Conservation (phyloP, 352 stramenopile species). For the Globisporangium uncinulatum region DNA sequence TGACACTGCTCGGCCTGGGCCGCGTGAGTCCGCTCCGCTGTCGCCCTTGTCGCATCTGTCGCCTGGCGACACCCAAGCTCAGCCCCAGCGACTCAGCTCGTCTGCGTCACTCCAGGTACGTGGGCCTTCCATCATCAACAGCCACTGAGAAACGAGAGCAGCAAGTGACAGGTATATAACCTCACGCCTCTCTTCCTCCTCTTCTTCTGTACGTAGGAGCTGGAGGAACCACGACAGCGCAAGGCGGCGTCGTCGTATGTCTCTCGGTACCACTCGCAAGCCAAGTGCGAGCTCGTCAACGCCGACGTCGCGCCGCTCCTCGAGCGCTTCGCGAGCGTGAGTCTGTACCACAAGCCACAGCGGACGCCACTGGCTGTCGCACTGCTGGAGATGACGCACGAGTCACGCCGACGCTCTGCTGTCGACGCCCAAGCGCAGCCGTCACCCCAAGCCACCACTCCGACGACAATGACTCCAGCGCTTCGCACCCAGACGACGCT, state of each 20-base stretch:
- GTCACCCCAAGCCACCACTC: not conserved
- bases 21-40: too few relatives aligned
- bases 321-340: conserved; percentile 26
- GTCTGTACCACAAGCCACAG: conserved; percentile 26
- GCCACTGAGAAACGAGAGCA: not conserved
- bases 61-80: too few relatives aligned
- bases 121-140: not conserved
- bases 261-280: conserved; percentile 20
- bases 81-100: not conserved
- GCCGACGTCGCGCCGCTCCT: conserved; percentile 26
- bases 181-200: not conserved
- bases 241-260: conserved; percentile 7
- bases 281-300: conserved; percentile 26
- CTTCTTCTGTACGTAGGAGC: not conserved
- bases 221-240: not conserved
- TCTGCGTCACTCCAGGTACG: not conserved
- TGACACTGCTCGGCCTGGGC: too few relatives aligned
- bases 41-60: too few relatives aligned
- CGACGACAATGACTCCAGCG: not conserved
- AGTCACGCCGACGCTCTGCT: not conserved
- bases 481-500: conserved; percentile 3
- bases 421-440: not conserved
- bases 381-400: conserved; percentile 21
- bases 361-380: conserved; percentile 24
- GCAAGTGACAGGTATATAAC: not conserved